These are phyloP conservation scores for Suhomyces guaymorum DNA, from an alignment of 1,139 yeast species.

Conservation along the genomic window DNA sequence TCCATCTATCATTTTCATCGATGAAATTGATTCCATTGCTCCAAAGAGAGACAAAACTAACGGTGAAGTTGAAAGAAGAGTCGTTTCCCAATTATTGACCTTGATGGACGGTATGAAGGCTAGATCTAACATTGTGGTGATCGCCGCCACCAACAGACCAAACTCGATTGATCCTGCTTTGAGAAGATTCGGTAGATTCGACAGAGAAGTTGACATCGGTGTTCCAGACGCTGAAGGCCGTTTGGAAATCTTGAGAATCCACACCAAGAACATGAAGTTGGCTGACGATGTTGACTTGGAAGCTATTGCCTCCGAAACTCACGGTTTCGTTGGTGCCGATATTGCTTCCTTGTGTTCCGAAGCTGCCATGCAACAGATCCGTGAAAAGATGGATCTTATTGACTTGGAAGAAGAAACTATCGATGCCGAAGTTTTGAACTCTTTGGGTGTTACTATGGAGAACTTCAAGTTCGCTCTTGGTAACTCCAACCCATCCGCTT, in stretches of 20 bases:
- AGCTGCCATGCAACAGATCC: conserved; percentile 92
- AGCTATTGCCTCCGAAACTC: conserved; percentile 75
- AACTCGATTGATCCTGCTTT: conserved; percentile 98
- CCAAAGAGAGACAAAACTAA: conserved; percentile 99
- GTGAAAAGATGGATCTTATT: conserved; percentile 98
- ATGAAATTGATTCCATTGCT: conserved; percentile 98
- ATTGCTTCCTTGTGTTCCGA: conserved; percentile 88
- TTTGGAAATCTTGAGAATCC: conserved; percentile 83
- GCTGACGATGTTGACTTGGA: conserved; percentile 95
- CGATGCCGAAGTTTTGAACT: conserved; percentile 95
- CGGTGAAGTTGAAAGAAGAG: conserved; percentile 97
- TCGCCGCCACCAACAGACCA: conserved; percentile 89
- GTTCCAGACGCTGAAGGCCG: conserved; percentile 99
- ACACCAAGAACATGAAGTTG: conserved; percentile 95
- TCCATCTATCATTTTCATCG: conserved; percentile 95
- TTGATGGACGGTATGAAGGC: conserved; percentile 99
- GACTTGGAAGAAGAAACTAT: conserved; percentile 97
- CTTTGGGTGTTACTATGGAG: conserved; percentile 98
- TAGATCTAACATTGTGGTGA: conserved; percentile 93
- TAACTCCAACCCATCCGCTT: conserved; percentile 97
- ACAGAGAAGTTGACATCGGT: conserved; percentile 98
- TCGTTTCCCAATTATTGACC: conserved; percentile 93
- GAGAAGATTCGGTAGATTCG: conserved; percentile 98
- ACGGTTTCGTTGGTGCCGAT: conserved; percentile 96
- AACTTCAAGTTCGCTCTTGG: conserved; percentile 97